phyloP scores from a whole-genome alignment of 2,329 filamentous ascomycete species.

The Penicillium brevicompactum region DNA sequence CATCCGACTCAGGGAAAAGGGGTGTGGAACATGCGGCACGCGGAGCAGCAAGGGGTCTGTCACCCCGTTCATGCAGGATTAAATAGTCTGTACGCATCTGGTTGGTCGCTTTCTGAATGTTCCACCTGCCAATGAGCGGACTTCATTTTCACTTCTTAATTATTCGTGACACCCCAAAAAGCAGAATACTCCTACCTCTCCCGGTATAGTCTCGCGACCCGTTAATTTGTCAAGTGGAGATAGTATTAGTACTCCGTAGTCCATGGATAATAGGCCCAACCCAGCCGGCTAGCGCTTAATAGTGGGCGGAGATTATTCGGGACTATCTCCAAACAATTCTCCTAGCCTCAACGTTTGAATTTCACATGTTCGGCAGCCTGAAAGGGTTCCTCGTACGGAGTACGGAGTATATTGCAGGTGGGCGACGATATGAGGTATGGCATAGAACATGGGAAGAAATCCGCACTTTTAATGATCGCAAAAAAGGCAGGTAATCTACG shows the following conservation, averaged over 20 bases:
- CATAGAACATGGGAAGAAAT: background rate
- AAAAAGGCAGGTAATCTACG: background rate
- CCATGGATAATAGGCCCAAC: background rate
- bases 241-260: background rate
- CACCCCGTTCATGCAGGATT: constrained; percentile 27
- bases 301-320: constrained; percentile 12
- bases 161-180: background rate
- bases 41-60: constrained; percentile 35
- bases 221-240: background rate
- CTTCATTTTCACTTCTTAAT: background rate
- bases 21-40: constrained; percentile 36
- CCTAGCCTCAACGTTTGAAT: constrained; percentile 3
- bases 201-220: background rate
- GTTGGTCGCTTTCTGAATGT: constrained; percentile 4
- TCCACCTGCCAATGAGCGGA: background rate
- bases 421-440: background rate
- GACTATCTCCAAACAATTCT: constrained; percentile 3
- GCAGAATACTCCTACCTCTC: constrained; percentile 1
- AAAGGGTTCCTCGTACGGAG: no score
- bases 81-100: constrained; percentile 20
- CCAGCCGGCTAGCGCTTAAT: background rate
- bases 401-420: background rate
- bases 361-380: no score
- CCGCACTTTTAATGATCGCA: no score
- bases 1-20: constrained; percentile 9